Percentiles rank a stretch among this genome's conserved stretches.
Evolutionary conservation across 768 basidiomycete genomes (phyloP).

Genomic region (Amanita muscaria): DNA sequence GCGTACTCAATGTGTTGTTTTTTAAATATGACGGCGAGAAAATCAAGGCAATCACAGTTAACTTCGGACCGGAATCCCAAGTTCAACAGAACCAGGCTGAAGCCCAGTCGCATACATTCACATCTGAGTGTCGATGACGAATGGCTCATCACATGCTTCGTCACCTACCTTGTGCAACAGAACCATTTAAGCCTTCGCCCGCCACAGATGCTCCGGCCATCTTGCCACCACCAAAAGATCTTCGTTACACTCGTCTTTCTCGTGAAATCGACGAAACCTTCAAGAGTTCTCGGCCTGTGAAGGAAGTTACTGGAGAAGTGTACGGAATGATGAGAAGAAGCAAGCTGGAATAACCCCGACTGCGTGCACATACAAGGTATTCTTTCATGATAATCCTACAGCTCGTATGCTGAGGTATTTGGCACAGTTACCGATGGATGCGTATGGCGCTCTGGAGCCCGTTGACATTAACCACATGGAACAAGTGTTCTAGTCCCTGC

Average conservation of each 20-base stretch:
- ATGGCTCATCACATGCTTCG: too few relatives aligned
- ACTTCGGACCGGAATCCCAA: conserved; percentile 6
- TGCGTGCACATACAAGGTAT: conserved; percentile 89
- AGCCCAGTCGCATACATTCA: not conserved
- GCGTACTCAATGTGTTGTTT: conserved; percentile 15
- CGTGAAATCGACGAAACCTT: not conserved
- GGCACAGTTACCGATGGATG: too few relatives aligned
- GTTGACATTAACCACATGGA: too few relatives aligned
- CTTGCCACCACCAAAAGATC: not conserved
- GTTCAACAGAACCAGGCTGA: too few relatives aligned
- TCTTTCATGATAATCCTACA: not conserved
- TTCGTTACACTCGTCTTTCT: not conserved
- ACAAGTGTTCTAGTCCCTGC: too few relatives aligned
- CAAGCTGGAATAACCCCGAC: conserved; percentile 60
- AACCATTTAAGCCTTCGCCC: too few relatives aligned
- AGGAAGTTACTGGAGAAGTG: too few relatives aligned
- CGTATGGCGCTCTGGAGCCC: too few relatives aligned
- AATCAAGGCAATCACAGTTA: not conserved
- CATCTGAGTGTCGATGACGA: not conserved
- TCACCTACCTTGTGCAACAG: not conserved
- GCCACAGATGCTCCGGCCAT: not conserved
- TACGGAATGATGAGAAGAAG: conserved; percentile 52
- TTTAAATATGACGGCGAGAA: not conserved
- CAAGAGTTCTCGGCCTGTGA: too few relatives aligned
- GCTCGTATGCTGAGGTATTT: conserved; percentile 11